phyloP scores from a whole-genome alignment of 2,329 filamentous ascomycete genomes.

The Fusarium verticillioides region DNA sequence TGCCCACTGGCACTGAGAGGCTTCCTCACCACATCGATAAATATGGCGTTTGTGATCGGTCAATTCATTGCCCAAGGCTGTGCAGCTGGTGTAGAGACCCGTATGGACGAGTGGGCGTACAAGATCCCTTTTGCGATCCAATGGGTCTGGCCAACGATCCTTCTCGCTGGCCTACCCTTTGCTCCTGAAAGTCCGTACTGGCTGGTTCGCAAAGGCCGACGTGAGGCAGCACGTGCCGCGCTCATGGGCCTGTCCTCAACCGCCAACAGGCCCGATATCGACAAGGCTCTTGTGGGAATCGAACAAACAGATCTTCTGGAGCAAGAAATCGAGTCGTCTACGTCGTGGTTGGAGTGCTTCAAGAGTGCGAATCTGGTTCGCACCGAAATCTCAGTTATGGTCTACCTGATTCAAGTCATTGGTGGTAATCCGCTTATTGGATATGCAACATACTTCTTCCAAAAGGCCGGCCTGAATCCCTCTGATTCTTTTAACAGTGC shows the following conservation, averaged over 20 bases:
- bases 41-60: conserved; percentile 56
- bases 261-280: conserved; percentile 53
- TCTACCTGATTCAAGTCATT: conserved; percentile 54
- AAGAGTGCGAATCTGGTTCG: conserved; percentile 57
- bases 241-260: conserved; percentile 49
- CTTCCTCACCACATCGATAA: conserved; percentile 55
- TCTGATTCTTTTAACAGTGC: conserved; percentile 47
- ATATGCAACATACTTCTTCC: conserved; percentile 60
- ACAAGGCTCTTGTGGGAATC: conserved; percentile 71
- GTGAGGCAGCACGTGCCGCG: conserved; percentile 43
- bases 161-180: conserved; percentile 43
- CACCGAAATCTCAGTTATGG: conserved; percentile 58
- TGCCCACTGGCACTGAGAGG: conserved; percentile 54
- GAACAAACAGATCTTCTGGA: conserved; percentile 62
- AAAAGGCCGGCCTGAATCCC: conserved; percentile 55
- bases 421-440: conserved; percentile 53
- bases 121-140: conserved; percentile 52
- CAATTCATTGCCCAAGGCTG: conserved; percentile 47
- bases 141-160: conserved; percentile 49
- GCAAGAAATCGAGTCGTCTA: conserved; percentile 51
- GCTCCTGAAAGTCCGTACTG: conserved; percentile 51
- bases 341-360: conserved; percentile 59
- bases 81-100: conserved; percentile 45
- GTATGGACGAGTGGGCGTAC: conserved; percentile 47
- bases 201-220: conserved; percentile 43